Evolutionary conservation across 345 rosid genomes (phyloP).

Genomic region (Hibiscus mutabilis): DNA sequence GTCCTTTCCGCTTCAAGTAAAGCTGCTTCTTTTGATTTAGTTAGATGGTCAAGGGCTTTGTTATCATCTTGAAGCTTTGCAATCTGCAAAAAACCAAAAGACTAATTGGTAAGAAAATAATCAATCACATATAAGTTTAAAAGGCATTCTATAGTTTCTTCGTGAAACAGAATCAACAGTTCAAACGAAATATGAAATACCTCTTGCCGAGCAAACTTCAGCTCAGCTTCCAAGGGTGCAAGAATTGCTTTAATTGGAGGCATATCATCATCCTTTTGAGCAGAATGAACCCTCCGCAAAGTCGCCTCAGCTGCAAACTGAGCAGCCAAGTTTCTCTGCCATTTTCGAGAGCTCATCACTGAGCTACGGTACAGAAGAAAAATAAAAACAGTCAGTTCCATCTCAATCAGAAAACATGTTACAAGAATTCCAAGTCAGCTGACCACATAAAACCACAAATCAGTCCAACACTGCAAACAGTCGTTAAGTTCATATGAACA

Average conservation of each 20-base stretch:
- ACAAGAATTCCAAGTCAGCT: background rate
- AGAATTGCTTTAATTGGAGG: conserved; percentile 99
- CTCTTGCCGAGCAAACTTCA: conserved; percentile 83
- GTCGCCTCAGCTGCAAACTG: conserved; percentile 99
- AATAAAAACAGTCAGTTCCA: conserved; percentile 13
- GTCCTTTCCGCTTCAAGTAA: conserved; percentile 93
- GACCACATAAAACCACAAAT: too few species aligned
- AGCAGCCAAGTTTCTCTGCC: conserved; percentile 95
- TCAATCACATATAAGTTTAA: background rate
- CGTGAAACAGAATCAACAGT: conserved; percentile 5
- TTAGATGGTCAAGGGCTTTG: conserved; percentile 85
- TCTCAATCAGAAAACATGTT: background rate
- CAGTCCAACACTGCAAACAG: too few species aligned
- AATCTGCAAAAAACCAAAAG: conserved; percentile 40
- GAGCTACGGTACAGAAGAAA: conserved; percentile 41
- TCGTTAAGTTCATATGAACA: background rate
- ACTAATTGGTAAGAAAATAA: conserved; percentile 5
- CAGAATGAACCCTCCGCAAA: conserved; percentile 96
- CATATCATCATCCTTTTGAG: conserved; percentile 99
- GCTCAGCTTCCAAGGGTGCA: conserved; percentile 96
- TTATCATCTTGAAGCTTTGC: conserved; percentile 94
- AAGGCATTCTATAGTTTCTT: background rate
- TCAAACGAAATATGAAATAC: conserved; percentile 19
- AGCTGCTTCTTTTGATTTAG: conserved; percentile 95
- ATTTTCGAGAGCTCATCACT: conserved; percentile 76